Conservation (phyloP, 2,329 filamentous ascomycete genomes). For the Fusarium sp. region DNA sequence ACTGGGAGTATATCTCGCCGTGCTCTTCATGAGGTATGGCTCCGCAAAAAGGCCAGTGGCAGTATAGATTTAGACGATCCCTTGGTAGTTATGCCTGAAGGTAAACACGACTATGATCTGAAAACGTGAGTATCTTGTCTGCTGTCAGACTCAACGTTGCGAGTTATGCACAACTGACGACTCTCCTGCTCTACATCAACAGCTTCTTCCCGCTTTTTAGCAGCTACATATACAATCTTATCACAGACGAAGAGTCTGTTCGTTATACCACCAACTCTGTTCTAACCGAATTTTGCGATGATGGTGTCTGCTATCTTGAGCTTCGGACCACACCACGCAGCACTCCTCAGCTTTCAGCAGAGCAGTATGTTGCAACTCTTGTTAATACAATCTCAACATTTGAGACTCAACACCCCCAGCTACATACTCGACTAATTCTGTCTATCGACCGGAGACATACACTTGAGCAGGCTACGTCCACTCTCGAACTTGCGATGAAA, state of each 20-base stretch:
- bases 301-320: constrained; percentile 83
- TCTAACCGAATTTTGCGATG: constrained; percentile 73
- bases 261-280: constrained; percentile 74
- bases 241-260: constrained; percentile 72
- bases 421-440: constrained; percentile 77
- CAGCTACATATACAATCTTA: constrained; percentile 82
- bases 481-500: constrained; percentile 72
- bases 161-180: neutral
- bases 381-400: constrained; percentile 71
- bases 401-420: constrained; percentile 55
- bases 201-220: constrained; percentile 85
- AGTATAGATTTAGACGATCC: constrained; percentile 75
- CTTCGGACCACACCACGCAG: constrained; percentile 83
- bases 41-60: constrained; percentile 66
- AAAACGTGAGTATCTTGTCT: constrained; percentile 65
- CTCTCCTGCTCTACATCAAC: neutral
- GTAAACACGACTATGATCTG: constrained; percentile 79
- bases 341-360: constrained; percentile 69
- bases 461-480: constrained; percentile 69
- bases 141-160: neutral
- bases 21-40: constrained; percentile 82
- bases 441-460: constrained; percentile 79
- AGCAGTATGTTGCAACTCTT: constrained; percentile 75
- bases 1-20: constrained; percentile 81
- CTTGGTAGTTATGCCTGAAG: constrained; percentile 74